Conservation (phyloP, 352 stramenopile genomes). For the Halophytophthora polymorphica region DNA sequence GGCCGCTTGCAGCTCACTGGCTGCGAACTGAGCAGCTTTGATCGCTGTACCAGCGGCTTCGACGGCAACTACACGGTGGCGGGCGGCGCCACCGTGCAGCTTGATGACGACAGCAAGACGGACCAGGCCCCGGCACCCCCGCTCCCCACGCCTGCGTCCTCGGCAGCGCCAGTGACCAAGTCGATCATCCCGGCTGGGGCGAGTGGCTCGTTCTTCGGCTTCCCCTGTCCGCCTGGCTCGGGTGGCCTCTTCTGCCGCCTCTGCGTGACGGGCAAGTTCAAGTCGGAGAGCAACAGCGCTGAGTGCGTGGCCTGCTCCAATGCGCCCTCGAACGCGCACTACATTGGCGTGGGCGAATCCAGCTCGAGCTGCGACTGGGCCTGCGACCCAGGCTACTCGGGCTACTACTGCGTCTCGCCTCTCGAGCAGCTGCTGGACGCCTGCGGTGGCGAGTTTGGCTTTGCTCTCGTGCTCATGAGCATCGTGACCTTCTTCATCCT, state of each 20-base stretch:
- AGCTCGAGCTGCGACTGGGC: constrained; percentile 63
- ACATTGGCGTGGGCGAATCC: constrained; percentile 41
- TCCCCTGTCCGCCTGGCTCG: constrained; percentile 72
- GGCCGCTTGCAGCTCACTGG: constrained; percentile 69
- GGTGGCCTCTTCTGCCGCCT: constrained; percentile 70
- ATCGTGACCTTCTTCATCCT: constrained; percentile 72
- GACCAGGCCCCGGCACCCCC: constrained; percentile 11
- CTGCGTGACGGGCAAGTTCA: constrained; percentile 61
- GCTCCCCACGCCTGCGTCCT: constrained; percentile 14
- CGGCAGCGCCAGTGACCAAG: constrained; percentile 12
- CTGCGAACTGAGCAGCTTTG: constrained; percentile 62
- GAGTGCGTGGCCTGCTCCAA: constrained; percentile 64
- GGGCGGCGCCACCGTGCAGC: constrained; percentile 43
- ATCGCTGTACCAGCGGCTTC: constrained; percentile 64
- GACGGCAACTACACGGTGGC: constrained; percentile 76
- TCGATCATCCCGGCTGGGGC: constrained; percentile 31
- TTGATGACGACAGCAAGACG: constrained; percentile 9
- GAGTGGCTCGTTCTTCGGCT: constrained; percentile 73
- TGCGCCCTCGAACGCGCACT: constrained; percentile 67
- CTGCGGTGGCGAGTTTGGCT: constrained; percentile 71
- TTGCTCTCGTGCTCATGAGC: constrained; percentile 60
- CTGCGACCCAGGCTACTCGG: constrained; percentile 76
- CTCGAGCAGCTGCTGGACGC: constrained; percentile 74
- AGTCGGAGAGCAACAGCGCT: constrained; percentile 76
- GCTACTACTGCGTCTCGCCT: constrained; percentile 65